A percentile compares a stretch with the other conserved stretches of the same genome.
These are phyloP conservation scores for Aspergillus spinulosporus DNA, from an alignment of 2,329 filamentous ascomycete genomes.

Conservation along the genomic window DNA sequence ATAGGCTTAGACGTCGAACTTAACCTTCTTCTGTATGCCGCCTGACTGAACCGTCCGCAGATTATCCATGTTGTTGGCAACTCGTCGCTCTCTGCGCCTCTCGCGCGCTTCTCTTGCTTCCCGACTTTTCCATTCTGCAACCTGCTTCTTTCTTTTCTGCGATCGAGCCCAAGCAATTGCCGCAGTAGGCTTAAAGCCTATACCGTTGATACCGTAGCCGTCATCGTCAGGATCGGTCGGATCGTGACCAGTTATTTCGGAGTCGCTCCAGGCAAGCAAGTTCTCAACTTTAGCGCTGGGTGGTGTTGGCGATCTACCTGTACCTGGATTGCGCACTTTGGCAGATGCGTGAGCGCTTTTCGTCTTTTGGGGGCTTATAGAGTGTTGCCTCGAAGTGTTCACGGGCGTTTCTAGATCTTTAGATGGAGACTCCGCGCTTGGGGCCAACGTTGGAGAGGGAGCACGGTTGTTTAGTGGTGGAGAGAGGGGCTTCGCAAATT, in stretches of 20 bases:
- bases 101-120: constrained; percentile 61
- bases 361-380: constrained; percentile 28
- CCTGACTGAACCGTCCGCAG: constrained; percentile 30
- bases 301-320: constrained; percentile 38
- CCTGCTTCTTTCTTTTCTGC: constrained; percentile 58
- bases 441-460: constrained; percentile 7
- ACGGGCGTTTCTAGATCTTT: constrained; percentile 14
- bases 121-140: constrained; percentile 60
- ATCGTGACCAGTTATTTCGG: constrained; percentile 63
- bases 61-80: constrained; percentile 30
- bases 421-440: constrained; percentile 8
- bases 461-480: neutral
- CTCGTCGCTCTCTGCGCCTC: constrained; percentile 55
- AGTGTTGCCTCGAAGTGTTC: constrained; percentile 24
- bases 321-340: constrained; percentile 25
- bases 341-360: constrained; percentile 21
- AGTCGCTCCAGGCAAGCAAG: constrained; percentile 56
- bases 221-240: constrained; percentile 60
- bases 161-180: constrained; percentile 58
- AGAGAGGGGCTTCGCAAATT: neutral
- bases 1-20: constrained; percentile 36
- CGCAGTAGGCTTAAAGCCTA: constrained; percentile 63
- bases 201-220: constrained; percentile 63
- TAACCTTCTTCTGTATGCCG: constrained; percentile 42
- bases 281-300: constrained; percentile 28